Evolutionary conservation across 2,329 filamentous ascomycete species (phyloP), one percentile per base, ranked within the genome.

Genomic region (Knoxdaviesia capensis): DNA sequence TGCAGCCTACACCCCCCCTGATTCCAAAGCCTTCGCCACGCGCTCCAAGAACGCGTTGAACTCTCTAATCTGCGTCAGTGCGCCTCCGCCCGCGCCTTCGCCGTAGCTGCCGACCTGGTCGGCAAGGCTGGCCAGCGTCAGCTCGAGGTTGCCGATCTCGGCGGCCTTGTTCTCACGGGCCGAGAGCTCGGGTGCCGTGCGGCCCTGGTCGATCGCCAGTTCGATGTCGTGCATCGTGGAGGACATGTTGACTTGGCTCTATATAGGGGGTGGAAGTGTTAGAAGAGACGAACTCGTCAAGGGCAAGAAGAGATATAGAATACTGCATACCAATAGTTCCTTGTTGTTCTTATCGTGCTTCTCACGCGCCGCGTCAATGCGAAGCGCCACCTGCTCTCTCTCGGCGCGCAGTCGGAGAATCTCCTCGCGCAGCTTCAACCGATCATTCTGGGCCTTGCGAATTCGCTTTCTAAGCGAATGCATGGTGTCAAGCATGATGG

Each of bases 1-100:
- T 20, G 20, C 3, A 20, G 20, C 20, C 20, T 11, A 35, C 36
- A 9, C 43, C 58, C 52, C 58, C 53, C 57, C 56, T 41, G 57
- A 52, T 53, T 77, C 74, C 37, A 80, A 57, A 32, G 66, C 69
- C 31, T 61, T 54, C 3, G 73, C 74, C 5, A 71, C 64, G 28
- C 75, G 64, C 53, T 79, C 75, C 40, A 80, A 57, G 47, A 79
- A 74, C 32, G 64, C 64, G 48, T 79, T 80, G 50, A 79, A 79
- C 39, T 72, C 66, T 45, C 59, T 66, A 43, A 79, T 65, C 51
- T 73, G 68, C 45, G 61, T 63, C 47, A 79, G 57, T 5, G 68
- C 56, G 3, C 71, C 71, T 28, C 71, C 71, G 1, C 61, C 59
- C 6, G 61, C 58, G 41, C 65, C 63, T 20, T 20, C 20, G 20